Conservation (phyloP, 306 rosid genomes). For the Medicago lupulina region DNA sequence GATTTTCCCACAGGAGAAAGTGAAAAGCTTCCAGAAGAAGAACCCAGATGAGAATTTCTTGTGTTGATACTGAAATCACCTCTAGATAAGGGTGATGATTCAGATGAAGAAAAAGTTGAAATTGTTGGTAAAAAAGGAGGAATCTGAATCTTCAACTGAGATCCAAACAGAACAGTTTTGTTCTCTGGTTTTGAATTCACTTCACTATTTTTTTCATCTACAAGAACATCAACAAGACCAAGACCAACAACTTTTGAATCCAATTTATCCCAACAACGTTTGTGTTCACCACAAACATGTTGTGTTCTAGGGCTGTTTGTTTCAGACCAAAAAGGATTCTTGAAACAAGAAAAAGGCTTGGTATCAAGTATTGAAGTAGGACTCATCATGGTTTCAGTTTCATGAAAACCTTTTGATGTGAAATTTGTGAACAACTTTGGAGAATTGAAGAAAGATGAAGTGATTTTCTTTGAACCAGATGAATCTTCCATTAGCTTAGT, state of each 20-base stretch:
- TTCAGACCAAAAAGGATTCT: constrained; percentile 65
- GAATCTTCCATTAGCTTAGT: constrained; percentile 61
- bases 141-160: constrained; percentile 80
- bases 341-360: constrained; percentile 57
- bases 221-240: constrained; percentile 77
- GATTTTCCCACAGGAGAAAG: constrained; percentile 51
- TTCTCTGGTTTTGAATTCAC: constrained; percentile 49
- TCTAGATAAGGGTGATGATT: constrained; percentile 44
- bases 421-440: constrained; percentile 67
- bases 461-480: constrained; percentile 46
- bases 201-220: constrained; percentile 51
- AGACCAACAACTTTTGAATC: constrained; percentile 78
- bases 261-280: constrained; percentile 61
- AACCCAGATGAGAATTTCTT: constrained; percentile 51
- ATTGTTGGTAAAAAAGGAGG: constrained; percentile 46
- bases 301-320: constrained; percentile 57
- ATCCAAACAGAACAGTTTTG: constrained; percentile 77
- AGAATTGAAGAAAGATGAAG: constrained; percentile 61
- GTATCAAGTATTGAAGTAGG: constrained; percentile 86
- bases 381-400: constrained; percentile 69
- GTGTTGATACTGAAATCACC: constrained; percentile 49
- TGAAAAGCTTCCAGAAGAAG: constrained; percentile 46
- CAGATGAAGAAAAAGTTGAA: constrained; percentile 32
- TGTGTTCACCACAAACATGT: constrained; percentile 45
- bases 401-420: constrained; percentile 53